phyloP scores from a whole-genome alignment of 257 asterid species.

The Lycium barbarum region DNA sequence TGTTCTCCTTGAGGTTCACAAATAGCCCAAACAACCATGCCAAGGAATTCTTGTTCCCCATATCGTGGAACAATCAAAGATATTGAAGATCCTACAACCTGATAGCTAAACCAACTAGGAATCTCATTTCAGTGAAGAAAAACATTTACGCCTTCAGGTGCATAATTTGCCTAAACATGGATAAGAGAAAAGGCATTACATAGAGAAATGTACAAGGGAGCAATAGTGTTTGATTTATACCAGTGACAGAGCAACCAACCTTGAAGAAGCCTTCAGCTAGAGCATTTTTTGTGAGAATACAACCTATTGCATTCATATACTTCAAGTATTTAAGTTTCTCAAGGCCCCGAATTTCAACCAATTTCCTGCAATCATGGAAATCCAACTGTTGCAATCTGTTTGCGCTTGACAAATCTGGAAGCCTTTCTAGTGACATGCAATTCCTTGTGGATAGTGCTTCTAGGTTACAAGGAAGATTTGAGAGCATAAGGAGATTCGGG shows the following conservation, averaged over 20 bases:
- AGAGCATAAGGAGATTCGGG: neutral
- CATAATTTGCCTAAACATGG: neutral
- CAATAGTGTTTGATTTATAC: neutral
- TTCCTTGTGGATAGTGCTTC: neutral
- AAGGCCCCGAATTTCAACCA: neutral
- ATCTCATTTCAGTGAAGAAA: neutral
- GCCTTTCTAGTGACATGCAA: neutral
- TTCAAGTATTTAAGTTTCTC: constrained; percentile 6
- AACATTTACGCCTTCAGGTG: neutral
- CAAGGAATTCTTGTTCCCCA: neutral
- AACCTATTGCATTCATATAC: neutral
- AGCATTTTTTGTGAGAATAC: neutral
- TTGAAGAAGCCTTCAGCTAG: neutral
- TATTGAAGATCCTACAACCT: constrained; percentile 16
- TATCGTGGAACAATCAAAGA: neutral
- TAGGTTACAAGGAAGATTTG: neutral
- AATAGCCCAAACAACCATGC: neutral
- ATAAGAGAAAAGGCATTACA: neutral
- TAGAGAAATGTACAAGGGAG: neutral
- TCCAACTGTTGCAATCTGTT: neutral
- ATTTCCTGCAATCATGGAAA: constrained; percentile 3
- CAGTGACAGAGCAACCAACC: neutral
- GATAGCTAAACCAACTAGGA: neutral
- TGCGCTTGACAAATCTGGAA: neutral
- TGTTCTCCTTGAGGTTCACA: neutral